Evolutionary conservation across 1,139 yeast species (phyloP), one percentile per base, ranked within the genome.

Genomic region (Candida sojae): DNA sequence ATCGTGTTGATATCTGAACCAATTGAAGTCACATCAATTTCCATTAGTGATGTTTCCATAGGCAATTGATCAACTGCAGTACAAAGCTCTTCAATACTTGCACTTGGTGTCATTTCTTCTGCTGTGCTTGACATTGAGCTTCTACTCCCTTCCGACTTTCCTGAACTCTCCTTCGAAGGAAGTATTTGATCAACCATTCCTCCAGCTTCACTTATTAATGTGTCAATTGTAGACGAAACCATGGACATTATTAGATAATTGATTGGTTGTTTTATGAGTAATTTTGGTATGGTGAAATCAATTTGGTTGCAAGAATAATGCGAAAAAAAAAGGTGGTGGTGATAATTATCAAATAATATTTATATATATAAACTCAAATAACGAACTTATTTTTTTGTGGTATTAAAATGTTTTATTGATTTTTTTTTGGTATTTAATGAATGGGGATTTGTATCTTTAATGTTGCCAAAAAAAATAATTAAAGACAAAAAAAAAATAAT

Each of bases 301-400:
- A 41, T 17, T 17, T 42, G 42, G 47, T 37, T 48, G 44, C 43
- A 42, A 46, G 46, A 45, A 8, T 35, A 25, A 17, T 9, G 9
- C 28, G n/a, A 21, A 39, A 39, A 39, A 39, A 12, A 39, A 39
- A 39, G 25, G 25, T 28, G 23, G 17, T 28, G 10, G n/a, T 37
- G n/a, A 13, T 37, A 17, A 17, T 17, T 17, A 17, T 17, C 21
- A 17, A 17, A 3, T 17, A 17, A 17, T 17, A 17, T 17, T 17
- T 17, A 17, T 17, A 17, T 17, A 17, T 17, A 17, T 17, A 17
- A 17, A 17, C 21, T 17, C 21, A 17, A 17, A 17, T 17, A 17
- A 17, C 21, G 21, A 17, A 17, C 21, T 17, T 17, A 17, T 3
- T 17, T 17, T 17, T 17, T 17, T 17, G 21, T 17, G 21, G 21